Evolutionary conservation across 1,284 basidiomycete species (phyloP).

Genomic region (Malassezia obtusa): DNA sequence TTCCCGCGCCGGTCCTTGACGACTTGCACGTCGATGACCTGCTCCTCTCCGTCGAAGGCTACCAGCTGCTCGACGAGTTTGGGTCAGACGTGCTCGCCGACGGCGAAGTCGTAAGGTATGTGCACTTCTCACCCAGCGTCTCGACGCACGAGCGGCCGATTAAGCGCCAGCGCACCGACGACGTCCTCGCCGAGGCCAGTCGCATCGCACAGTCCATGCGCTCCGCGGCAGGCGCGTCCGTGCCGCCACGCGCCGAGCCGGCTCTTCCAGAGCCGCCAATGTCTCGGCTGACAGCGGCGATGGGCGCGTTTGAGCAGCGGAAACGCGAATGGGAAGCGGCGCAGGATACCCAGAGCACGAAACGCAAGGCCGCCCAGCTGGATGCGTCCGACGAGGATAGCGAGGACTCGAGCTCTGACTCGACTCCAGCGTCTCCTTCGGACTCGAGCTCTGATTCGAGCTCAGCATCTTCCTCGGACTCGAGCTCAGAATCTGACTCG

Average conservation of each 20-base stretch:
- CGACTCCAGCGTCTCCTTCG: slow-evolving; percentile 4
- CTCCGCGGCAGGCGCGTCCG: slow-evolving; percentile 1
- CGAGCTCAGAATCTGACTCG: slow-evolving; percentile 6
- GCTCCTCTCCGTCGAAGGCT: background rate
- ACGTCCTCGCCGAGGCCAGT: slow-evolving; percentile 10
- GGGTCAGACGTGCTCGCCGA: slow-evolving; percentile 23
- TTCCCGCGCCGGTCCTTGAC: background rate
- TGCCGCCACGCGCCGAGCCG: background rate
- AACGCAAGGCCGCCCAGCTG: too few species aligned
- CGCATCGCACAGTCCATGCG: slow-evolving; percentile 11
- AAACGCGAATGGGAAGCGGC: background rate
- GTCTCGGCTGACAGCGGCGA: background rate
- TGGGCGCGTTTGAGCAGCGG: slow-evolving; percentile 1
- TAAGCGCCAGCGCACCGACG: background rate
- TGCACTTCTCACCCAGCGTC: background rate
- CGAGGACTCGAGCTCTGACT: slow-evolving; percentile 6
- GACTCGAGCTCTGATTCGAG: background rate
- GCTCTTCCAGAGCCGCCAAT: background rate
- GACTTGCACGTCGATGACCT: background rate
- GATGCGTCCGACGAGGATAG: background rate
- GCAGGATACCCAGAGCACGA: too few species aligned
- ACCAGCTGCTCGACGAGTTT: slow-evolving; percentile 1
- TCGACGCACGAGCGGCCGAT: background rate
- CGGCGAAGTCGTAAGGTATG: slow-evolving; percentile 19
- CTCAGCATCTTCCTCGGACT: background rate